Base-by-base conservation (phyloP, 2,329 filamentous ascomycete species). In the Neocatenulostroma microsporum region DNA sequence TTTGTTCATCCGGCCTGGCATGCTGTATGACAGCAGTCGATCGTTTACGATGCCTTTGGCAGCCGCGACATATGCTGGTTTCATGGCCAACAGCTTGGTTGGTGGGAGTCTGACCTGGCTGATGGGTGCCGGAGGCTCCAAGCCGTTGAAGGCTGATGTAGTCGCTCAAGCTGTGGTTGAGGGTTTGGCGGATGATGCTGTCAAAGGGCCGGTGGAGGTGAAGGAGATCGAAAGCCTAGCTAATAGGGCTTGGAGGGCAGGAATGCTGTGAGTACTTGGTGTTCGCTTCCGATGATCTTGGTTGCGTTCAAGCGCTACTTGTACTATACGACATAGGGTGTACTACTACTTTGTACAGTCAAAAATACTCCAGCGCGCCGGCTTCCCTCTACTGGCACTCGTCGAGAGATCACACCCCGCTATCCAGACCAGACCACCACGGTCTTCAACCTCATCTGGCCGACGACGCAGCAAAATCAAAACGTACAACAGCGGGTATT, bases 141-240 rank as follows among this genome's bases (percentile, higher is more conserved):
- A 94, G 67, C 89, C 91, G 3, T 62, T 95, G 30, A 85, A 87
- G 66, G 89, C 81, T 2, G 88, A 95, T 58, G 61, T 80, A 5
- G 89, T 96, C 2, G 88, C 84, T 1, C 82, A 94, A 60, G 88
- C 89, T 0, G 80, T 94, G 1, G 82, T 96, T 1, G 87, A 96
- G 64, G 86, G 84, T 14, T 69, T 96, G 42, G 75, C 76, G 33
- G 83, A 94, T 50, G 78, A 82, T 26, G 63, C 65, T 1, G 73
- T 85, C 0, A 78, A 73, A 40, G 91, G 91, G 0, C 78, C 80
- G 0, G 73, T 96, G 1, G 86, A 89, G 55, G 76, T 83, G 3
- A 71, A 77, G 35, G 73, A 84, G 59, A 89, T 98, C 47, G 85
- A 94, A 59, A 74, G 78, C 47, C 63, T 96, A 50, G 87, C 84